A percentile compares a stretch with the other conserved stretches of the same genome.
These are phyloP conservation scores for Psilocybe cyanescens DNA, from an alignment of 768 basidiomycete species.

Conservation along the genomic window DNA sequence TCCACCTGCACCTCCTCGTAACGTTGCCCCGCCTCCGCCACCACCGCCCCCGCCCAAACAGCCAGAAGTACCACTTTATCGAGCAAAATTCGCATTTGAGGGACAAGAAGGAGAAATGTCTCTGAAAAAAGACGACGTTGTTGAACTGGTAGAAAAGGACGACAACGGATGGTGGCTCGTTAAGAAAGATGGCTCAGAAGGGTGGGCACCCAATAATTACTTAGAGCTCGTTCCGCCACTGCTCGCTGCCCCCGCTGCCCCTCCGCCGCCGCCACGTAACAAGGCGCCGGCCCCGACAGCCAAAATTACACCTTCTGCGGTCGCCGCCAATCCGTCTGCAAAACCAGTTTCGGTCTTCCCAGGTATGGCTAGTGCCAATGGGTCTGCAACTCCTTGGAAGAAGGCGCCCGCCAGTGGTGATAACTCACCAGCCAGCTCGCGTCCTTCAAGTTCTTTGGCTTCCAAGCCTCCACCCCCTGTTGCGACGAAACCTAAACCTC, in stretches of 20 bases:
- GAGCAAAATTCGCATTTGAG: slow-evolving; percentile 89
- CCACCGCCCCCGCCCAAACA: slow-evolving; percentile 61
- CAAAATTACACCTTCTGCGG: slow-evolving; percentile 41
- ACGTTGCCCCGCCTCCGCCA: slow-evolving; percentile 43
- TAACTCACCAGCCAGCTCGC: slow-evolving; percentile 47
- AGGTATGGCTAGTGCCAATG: slow-evolving; percentile 70
- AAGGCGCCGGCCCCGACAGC: slow-evolving; percentile 38
- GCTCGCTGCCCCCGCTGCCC: slow-evolving; percentile 63
- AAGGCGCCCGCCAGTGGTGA: slow-evolving; percentile 44
- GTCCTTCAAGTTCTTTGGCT: slow-evolving; percentile 54
- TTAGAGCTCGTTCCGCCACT: slow-evolving; percentile 79
- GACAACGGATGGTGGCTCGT: slow-evolving; percentile 99
- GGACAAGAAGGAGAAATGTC: slow-evolving; percentile 94
- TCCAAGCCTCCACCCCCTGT: slow-evolving; percentile 62
- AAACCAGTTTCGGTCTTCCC: slow-evolving; percentile 86
- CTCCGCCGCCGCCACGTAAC: slow-evolving; percentile 71
- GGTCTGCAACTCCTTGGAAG: slow-evolving; percentile 77
- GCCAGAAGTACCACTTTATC: slow-evolving; percentile 76
- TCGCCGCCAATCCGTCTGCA: slow-evolving; percentile 62
- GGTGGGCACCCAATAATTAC: slow-evolving; percentile 96
- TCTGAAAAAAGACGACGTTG: slow-evolving; percentile 87
- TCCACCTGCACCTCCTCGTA: slow-evolving; percentile 39
- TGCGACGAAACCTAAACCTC: slow-evolving; percentile 71
- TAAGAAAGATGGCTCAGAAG: slow-evolving; percentile 79
- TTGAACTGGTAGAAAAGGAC: slow-evolving; percentile 91